phyloP scores from a whole-genome alignment of 2,329 filamentous ascomycete genomes.

The Stagonosporopsis tanaceti region DNA sequence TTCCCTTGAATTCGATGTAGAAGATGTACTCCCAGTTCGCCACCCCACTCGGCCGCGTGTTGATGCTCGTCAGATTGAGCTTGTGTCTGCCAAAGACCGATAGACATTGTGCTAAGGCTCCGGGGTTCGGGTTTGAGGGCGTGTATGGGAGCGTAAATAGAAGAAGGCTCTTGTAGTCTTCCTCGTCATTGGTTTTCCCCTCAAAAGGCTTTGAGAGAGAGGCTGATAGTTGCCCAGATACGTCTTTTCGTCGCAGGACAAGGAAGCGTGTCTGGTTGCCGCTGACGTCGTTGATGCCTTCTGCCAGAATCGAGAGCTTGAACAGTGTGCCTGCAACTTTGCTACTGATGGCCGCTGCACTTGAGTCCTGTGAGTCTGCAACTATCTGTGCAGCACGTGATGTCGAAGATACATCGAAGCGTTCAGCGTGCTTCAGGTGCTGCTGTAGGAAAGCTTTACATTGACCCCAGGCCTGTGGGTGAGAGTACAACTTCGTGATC shows the following conservation, averaged over 20 bases:
- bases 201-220: background rate
- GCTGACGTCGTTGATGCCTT: conserved; percentile 73
- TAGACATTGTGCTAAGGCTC: conserved; percentile 83
- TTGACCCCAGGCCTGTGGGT: conserved; percentile 95
- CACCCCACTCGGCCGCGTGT: conserved; percentile 79
- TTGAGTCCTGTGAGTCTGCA: conserved; percentile 67
- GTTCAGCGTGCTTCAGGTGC: conserved; percentile 76
- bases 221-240: conserved; percentile 1
- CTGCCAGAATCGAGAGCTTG: conserved; percentile 72
- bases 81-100: conserved; percentile 76
- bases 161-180: conserved; percentile 72
- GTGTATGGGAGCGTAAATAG: conserved; percentile 82
- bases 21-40: conserved; percentile 91
- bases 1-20: conserved; percentile 86
- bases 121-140: conserved; percentile 77
- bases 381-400: conserved; percentile 81
- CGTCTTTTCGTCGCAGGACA: conserved; percentile 59
- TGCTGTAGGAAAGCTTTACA: conserved; percentile 77
- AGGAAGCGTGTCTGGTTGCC: conserved; percentile 86
- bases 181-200: background rate
- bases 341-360: conserved; percentile 80
- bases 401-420: conserved; percentile 84
- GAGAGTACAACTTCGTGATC: conserved; percentile 83
- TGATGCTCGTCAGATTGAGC: conserved; percentile 90
- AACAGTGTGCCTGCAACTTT: conserved; percentile 74